Evolutionary conservation across 129 eudicot genomes (phyloP), one percentile per base, ranked within the genome.

Genomic region (Gnaphalium uliginosum): DNA sequence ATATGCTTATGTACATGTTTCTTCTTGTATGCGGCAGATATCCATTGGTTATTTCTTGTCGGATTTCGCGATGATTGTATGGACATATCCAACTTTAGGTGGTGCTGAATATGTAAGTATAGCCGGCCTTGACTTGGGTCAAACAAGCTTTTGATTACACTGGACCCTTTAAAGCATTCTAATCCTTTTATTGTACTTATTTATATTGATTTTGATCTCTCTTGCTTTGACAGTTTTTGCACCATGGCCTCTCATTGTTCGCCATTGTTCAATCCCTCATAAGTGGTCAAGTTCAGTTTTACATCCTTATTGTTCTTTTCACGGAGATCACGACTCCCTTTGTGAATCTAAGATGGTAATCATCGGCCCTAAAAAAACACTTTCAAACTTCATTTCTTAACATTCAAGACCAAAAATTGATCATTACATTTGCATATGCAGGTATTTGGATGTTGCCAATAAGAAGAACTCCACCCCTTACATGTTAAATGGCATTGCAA

Each of bases 61-160:
- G 1, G 97, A 94, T 76, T 83, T 91, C 83, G 88, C 87, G 71
- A 90, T 94, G 97, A 88, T 94, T 51, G 37, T 94, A 26, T 94
- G 93, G 89, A 68, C 87, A 30, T 89, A 77, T 86, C 98, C 98
- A 18, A 81, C 90, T 64, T 84, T 94, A 81, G 98, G 98, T 6
- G 98, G 98, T 35, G 19, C 81, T 65, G 98, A 94, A 78, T 94
- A 85, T 87, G 98, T 94, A 84, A 94, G 98, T 84, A 79, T 46
- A 46, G n/a, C 17, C 51, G 3, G 18, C 18, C 53, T 46, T 46
- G n/a, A 46, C 53, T 46, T 46, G 18, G 5, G n/a, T 14, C 53
- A 46, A 14, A 46, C 53, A 0, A 46, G 18, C 53, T 46, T 13
- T 46, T 46, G 53, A 46, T 46, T 14, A 0, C 53, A 9, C 15